Evolutionary conservation across 805 yeast species (phyloP), one percentile per base, ranked within the genome.

Genomic region (Kuraishia piskuri): DNA sequence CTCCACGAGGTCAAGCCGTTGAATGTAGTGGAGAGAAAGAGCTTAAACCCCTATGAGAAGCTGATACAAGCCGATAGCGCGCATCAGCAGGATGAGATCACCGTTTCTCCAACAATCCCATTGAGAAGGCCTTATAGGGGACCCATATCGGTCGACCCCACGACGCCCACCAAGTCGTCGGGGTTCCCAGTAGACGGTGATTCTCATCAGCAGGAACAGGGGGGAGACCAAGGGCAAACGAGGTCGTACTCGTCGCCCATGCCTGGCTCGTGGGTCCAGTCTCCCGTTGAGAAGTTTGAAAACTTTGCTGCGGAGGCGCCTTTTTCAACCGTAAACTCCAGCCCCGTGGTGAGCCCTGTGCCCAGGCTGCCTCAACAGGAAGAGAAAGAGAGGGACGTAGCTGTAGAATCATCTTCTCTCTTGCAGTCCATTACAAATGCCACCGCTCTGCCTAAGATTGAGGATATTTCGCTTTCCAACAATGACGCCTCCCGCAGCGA

Each of bases 1-100:
- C 53, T 57, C 24, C 23, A 50, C 36, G 47, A 53, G 46, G 50
- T 57, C 22, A 47, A 44, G 21, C 59, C 57, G 2, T 40, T 57
- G 31, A 36, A 46, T 8, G 52, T 57, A 8, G 6, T 25, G 6
- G 46, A 49, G 14, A 20, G 49, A 22, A 20, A 46, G 49, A 21
- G 25, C 17, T 7, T 22, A 10, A 44, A 44, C 14, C 47, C 47
- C 5, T 22, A 20, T 22, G 23, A 44, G 9, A 44, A 20, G 23
- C 9, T 44, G 23, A 20, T 20, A 9, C 3, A 12, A 12, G 47
- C 12, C 6, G 47, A 44, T 3, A 7, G n/a, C 5, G 22, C 6
- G 22, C 6, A 44, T 5, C 47, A 44, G 26, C 17, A 22, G n/a
- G 49, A 17, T 22, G 20, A 20, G 17, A 31, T 31, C 17, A 8